Conservation (phyloP, 345 rosid species). For the Xanthoceras sorbifolium region DNA sequence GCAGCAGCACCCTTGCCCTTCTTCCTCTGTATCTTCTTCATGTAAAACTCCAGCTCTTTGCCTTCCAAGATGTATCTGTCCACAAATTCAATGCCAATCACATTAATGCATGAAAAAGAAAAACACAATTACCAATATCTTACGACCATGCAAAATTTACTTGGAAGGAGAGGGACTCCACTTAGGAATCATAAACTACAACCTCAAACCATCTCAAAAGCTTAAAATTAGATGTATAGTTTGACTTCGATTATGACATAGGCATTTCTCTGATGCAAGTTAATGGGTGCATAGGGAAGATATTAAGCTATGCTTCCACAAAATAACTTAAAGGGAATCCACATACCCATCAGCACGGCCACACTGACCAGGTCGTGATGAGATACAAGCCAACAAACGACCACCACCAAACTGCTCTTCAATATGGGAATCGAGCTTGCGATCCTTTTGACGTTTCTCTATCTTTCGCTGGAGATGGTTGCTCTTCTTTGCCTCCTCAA, state of each 20-base stretch:
- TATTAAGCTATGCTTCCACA: too few relatives aligned
- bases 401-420: constrained; percentile 54
- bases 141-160: background rate
- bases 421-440: constrained; percentile 44
- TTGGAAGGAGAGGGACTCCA: too few relatives aligned
- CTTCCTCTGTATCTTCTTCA: constrained; percentile 86
- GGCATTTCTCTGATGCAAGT: too few relatives aligned
- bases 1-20: constrained; percentile 84
- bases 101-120: background rate
- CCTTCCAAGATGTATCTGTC: constrained; percentile 71
- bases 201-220: too few relatives aligned
- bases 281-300: too few relatives aligned
- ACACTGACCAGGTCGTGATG: constrained; percentile 58
- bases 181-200: too few relatives aligned
- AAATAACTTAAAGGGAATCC: background rate
- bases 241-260: too few relatives aligned
- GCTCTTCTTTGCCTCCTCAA: constrained; percentile 51
- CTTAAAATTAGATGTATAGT: too few relatives aligned
- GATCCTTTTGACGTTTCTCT: constrained; percentile 39
- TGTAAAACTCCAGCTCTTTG: constrained; percentile 71
- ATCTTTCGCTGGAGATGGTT: constrained; percentile 38
- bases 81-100: background rate
- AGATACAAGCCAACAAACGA: constrained; percentile 45
- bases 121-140: background rate
- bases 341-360: constrained; percentile 58